Evolutionary conservation across 805 yeast species (phyloP).

Genomic region (Suhomyces canberraensis): DNA sequence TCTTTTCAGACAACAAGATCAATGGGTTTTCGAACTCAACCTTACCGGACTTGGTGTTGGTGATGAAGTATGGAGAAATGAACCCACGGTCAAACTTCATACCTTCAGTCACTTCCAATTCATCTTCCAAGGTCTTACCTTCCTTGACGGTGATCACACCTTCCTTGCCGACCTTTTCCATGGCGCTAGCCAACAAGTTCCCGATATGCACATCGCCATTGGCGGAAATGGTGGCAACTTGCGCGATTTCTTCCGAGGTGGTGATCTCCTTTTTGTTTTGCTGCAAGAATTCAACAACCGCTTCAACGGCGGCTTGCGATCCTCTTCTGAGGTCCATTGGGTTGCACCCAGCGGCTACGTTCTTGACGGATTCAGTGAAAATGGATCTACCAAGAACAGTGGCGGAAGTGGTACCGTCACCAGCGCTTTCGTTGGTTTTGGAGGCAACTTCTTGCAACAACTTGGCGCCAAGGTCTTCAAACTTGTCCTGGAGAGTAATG

Average conservation of each 20-base stretch:
- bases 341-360: constrained; percentile 98
- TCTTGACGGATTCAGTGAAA: constrained; percentile 91
- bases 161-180: constrained; percentile 98
- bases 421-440: constrained; percentile 95
- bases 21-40: constrained; percentile 95
- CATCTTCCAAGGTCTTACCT: constrained; percentile 95
- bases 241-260: constrained; percentile 92
- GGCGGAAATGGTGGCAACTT: constrained; percentile 97
- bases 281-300: constrained; percentile 81
- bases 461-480: constrained; percentile 95
- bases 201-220: constrained; percentile 96
- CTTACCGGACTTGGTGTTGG: constrained; percentile 88
- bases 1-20: constrained; percentile 85
- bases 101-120: constrained; percentile 94
- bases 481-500: constrained; percentile 78
- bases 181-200: constrained; percentile 84
- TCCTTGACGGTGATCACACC: constrained; percentile 98
- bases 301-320: constrained; percentile 93
- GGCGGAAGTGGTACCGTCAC: constrained; percentile 98
- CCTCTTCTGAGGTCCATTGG: constrained; percentile 99
- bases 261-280: constrained; percentile 89
- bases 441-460: constrained; percentile 94
- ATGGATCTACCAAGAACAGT: constrained; percentile 95
- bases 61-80: constrained; percentile 94
- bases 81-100: constrained; percentile 98